Base-by-base conservation (phyloP, 2,329 filamentous ascomycete species). In the Magnaporthales sp. region DNA sequence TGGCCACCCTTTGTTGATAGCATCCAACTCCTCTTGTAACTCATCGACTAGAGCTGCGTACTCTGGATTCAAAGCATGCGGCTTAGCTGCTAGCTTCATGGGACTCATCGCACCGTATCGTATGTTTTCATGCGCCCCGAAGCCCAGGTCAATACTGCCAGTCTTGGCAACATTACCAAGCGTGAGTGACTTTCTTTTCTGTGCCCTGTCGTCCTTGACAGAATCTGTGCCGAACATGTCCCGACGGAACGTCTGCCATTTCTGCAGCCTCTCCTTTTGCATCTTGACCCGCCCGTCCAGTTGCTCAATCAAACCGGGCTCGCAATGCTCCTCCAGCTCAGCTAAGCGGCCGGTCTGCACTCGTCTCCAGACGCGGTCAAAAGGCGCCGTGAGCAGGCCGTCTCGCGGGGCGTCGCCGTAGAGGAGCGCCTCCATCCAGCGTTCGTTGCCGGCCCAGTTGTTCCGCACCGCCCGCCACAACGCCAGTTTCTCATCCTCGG, bases 371-470 rank as follows among this genome's bases (percentile, higher is more conserved):
- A 95, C 85, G 9, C 86, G 81, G 31, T 91, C 85, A 69, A 93
- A 95, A 0, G 86, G 80, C 46, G 83, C 83, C 2, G 83, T 83
- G 15, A 96, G 75, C n/a, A 95, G 79, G 0, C 81, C 83, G 68
- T 91, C 89, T 32, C 80, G 84, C 29, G 80, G 80, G 2, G 81
- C 77, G 62, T 91, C 89, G 1, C 91, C 91, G 64, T 89, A 82
- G 0, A 95, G 75, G 24, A 97, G 78, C 2, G 86, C 81, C 63
- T 91, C 84, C 71, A 91, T 83, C 89, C 92, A 94, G 67, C 86
- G 84, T 68, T 89, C 85, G 72, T 89, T 87, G 1, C 92, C 93
- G 15, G 91, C 82, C 93, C 93, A 97, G 70, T 92, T 91, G 68
- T 88, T 87, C 46, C 84, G 82, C 31, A 93, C 78, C 2, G 84